Evolutionary conservation across 495 filamentous ascomycete genomes (phyloP).

Genomic region (Penicillium canescens): DNA sequence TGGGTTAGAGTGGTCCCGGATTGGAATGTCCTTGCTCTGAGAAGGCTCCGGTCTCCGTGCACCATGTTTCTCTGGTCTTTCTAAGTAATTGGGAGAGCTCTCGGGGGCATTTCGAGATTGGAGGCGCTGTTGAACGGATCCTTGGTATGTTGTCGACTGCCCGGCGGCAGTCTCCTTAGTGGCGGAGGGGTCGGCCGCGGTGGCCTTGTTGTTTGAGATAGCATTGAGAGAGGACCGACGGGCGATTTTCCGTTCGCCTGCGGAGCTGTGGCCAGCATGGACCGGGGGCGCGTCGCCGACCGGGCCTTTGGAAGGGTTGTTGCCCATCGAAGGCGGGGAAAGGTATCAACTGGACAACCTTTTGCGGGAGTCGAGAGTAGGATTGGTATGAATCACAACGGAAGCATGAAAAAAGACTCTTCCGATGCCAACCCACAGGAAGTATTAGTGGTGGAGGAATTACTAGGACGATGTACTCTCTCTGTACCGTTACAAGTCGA

Average conservation of each 20-base stretch:
- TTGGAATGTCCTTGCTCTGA: slow-evolving; percentile 22
- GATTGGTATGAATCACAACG: slow-evolving; percentile 18
- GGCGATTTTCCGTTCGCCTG: slow-evolving; percentile 38
- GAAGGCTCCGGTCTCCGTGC: slow-evolving; percentile 22
- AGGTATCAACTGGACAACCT: slow-evolving; percentile 10
- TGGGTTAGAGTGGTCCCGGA: slow-evolving; percentile 44
- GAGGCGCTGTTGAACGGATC: slow-evolving; percentile 39
- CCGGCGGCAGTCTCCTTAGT: slow-evolving; percentile 43
- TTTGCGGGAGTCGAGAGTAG: slow-evolving; percentile 4
- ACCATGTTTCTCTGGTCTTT: slow-evolving; percentile 24
- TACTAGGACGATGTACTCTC: slow-evolving; percentile 10
- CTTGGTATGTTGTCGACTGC: slow-evolving; percentile 36
- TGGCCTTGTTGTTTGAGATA: slow-evolving; percentile 38
- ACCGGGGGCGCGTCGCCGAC: slow-evolving; percentile 34
- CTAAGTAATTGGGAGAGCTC: slow-evolving; percentile 19
- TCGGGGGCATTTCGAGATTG: slow-evolving; percentile 38
- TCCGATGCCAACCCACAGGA: slow-evolving; percentile 14
- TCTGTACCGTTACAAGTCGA: slow-evolving; percentile 18
- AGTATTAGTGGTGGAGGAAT: slow-evolving; percentile 5
- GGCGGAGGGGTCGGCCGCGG: slow-evolving; percentile 43
- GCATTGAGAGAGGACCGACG: slow-evolving; percentile 44
- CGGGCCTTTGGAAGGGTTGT: slow-evolving; percentile 51
- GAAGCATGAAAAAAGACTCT: slow-evolving; percentile 20
- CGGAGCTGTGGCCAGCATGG: slow-evolving; percentile 24
- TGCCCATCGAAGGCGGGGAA: slow-evolving; percentile 46